Evolutionary conservation across 1,284 basidiomycete genomes (phyloP), one percentile per base, ranked within the genome.

Genomic region (Gomphus bonarii): DNA sequence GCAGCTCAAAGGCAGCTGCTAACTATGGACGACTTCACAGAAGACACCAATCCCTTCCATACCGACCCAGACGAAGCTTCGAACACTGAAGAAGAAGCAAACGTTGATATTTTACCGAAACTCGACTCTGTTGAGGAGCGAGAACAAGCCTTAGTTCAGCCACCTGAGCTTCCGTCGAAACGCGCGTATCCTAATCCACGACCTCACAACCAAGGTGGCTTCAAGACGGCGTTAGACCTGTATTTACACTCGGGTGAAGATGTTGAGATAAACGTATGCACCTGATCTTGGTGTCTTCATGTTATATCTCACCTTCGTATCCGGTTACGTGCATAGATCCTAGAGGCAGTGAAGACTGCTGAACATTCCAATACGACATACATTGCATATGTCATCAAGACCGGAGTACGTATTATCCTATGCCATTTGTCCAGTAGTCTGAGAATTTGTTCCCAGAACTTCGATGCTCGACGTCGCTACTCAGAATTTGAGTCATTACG

Each of bases 401-500:
- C 93, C 50, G 94, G 93, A 62, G 95, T 97, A 70, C 68, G 88
- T 74, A 31, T 48, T 30, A 7, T 28, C 42, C 50, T 43, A 54
- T 1, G 58, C 50, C 58, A 16, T 51, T 55, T 62, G 31, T 50
- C 31, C 53, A 43, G 8, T 11, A 51, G 62, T 46, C 48, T 54
- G 46, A 53, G 49, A 18, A 52, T 54, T 18, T 18, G 31, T 31
- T 35, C 52, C 48, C 68, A 95, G 92, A 81, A 78, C 62, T 78
- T 84, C n/a, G 87, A 91, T 65, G 84, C 91, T 5, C 82, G 85
- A 49, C 89, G 97, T 64, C 82, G 97, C 40, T 99, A 99, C 71
- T 98, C 95, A 4, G 93, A 98, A 67, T 99, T 99, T 69, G 92
- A 98, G 71, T 92, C 93, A 22, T 76, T 99, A 48, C 84, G 97